Conservation (phyloP, 2,329 filamentous ascomycete species). For the Fusarium sororula region DNA sequence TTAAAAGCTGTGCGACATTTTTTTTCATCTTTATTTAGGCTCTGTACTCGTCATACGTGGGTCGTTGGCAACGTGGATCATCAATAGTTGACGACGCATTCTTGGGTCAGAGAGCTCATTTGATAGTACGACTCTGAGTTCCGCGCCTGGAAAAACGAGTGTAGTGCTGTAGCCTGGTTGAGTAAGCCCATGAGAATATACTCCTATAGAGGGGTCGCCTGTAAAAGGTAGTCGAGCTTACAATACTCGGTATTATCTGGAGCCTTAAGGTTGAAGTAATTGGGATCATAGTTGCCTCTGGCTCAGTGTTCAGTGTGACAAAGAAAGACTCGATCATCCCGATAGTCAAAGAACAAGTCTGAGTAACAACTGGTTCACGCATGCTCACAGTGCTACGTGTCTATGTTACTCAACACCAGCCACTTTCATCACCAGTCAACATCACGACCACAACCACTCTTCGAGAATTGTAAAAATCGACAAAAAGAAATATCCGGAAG, state of each 20-base stretch:
- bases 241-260: neutral
- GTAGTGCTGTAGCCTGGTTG: neutral
- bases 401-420: neutral
- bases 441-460: neutral
- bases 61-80: conserved; percentile 27
- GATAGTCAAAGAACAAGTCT: neutral
- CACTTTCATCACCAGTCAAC: neutral
- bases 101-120: neutral
- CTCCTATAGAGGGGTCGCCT: neutral
- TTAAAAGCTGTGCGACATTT: conserved; percentile 17
- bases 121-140: neutral
- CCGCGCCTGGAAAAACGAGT: neutral
- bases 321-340: neutral
- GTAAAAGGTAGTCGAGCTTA: neutral
- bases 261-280: neutral
- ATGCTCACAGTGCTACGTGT: neutral
- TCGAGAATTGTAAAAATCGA: neutral
- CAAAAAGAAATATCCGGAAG: conserved; percentile 22
- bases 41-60: conserved; percentile 28
- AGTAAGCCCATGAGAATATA: too few relatives aligned
- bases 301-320: neutral
- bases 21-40: neutral
- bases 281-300: neutral
- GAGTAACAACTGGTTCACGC: neutral
- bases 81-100: conserved; percentile 1